Percentiles rank a stretch among this genome's conserved stretches.
These are phyloP conservation scores for Colletotrichum limetticola DNA, from an alignment of 2,329 filamentous ascomycete species.

Conservation along the genomic window DNA sequence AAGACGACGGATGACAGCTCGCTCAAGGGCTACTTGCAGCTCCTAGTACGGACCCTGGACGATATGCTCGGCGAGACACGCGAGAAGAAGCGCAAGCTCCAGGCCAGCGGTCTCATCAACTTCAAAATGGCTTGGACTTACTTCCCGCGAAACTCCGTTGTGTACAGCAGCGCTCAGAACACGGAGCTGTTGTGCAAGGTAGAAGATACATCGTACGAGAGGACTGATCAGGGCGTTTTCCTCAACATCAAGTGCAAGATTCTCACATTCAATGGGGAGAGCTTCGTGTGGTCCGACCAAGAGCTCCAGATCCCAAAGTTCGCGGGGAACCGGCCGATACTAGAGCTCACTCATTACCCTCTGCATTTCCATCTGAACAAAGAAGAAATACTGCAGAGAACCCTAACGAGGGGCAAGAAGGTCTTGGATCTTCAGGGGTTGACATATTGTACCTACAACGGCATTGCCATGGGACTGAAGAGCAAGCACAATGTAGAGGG, in stretches of 20 bases:
- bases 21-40: constrained; percentile 50
- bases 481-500: constrained; percentile 53
- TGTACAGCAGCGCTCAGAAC: constrained; percentile 52
- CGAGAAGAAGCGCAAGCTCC: constrained; percentile 48
- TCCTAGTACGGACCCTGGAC: constrained; percentile 53
- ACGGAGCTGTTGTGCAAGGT: constrained; percentile 55
- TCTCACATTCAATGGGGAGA: constrained; percentile 52
- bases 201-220: constrained; percentile 44
- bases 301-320: constrained; percentile 46
- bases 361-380: constrained; percentile 45
- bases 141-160: constrained; percentile 51
- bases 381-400: constrained; percentile 41
- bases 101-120: constrained; percentile 50
- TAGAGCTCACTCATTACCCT: constrained; percentile 52
- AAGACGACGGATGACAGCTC: constrained; percentile 39
- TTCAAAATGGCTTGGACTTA: constrained; percentile 57
- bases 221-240: constrained; percentile 4
- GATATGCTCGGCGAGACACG: constrained; percentile 55
- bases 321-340: constrained; percentile 52
- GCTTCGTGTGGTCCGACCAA: constrained; percentile 53
- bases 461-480: constrained; percentile 47
- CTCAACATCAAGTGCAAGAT: constrained; percentile 46
- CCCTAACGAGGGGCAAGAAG: constrained; percentile 49
- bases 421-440: constrained; percentile 55
- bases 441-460: constrained; percentile 53